A percentile compares a stretch with the other conserved stretches of the same genome.
Evolutionary conservation across 495 filamentous ascomycete species (phyloP).

Genomic region (Trypethelium eluteriae): DNA sequence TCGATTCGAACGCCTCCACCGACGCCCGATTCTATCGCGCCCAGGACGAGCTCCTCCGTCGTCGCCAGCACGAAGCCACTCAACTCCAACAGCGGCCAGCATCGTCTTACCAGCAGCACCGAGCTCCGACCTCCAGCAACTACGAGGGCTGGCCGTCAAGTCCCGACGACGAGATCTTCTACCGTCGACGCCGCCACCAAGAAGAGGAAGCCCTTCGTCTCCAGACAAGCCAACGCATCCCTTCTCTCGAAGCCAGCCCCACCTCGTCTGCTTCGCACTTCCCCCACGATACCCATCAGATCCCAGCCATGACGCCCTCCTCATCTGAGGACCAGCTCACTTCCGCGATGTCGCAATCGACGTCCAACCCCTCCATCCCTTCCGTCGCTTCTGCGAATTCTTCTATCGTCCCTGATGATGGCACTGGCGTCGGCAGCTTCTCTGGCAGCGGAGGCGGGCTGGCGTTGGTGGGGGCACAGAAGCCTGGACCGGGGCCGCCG

Average conservation of each 20-base stretch:
- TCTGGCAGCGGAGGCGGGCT: conserved; percentile 1
- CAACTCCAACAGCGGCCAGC: conserved; percentile 10
- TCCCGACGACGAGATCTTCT: conserved; percentile 34
- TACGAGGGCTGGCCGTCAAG: conserved; percentile 34
- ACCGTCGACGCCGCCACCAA: conserved; percentile 8
- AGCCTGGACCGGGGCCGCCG: conserved; percentile 12
- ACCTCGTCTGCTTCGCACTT: conserved; percentile 20
- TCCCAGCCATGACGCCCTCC: conserved; percentile 28
- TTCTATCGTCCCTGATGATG: conserved; percentile 28
- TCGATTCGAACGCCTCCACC: neutral
- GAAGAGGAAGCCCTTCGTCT: conserved; percentile 6
- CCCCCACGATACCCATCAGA: conserved; percentile 6
- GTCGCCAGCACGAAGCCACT: conserved; percentile 23
- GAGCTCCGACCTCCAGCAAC: conserved; percentile 16
- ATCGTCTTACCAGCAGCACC: conserved; percentile 16
- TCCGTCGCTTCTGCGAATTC: conserved; percentile 39
- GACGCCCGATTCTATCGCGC: conserved; percentile 21
- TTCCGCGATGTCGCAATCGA: conserved; percentile 36
- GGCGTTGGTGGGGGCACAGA: neutral
- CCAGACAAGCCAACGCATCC: conserved; percentile 18
- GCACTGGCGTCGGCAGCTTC: conserved; percentile 8
- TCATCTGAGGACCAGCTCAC: conserved; percentile 39
- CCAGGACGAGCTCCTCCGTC: conserved; percentile 31
- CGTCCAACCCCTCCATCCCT: conserved; percentile 40
- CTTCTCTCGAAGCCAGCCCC: conserved; percentile 27